Evolutionary conservation across 2,329 filamentous ascomycete genomes (phyloP).

Genomic region (Penicillium sclerotiorum): DNA sequence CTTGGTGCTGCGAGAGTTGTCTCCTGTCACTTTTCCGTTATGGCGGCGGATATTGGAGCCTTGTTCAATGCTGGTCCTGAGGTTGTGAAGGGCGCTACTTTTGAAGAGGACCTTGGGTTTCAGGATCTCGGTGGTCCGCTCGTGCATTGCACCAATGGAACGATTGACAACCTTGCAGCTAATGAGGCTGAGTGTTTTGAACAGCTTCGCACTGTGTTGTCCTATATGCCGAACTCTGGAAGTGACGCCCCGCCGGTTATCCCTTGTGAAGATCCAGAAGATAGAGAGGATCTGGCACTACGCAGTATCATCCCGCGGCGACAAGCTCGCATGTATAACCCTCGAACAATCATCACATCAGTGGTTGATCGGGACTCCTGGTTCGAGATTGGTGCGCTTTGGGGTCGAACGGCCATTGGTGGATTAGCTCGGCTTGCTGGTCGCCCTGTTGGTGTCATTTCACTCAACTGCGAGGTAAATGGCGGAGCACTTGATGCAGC

Average conservation of each 20-base stretch:
- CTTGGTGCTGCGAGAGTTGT: conserved; percentile 64
- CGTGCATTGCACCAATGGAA: conserved; percentile 67
- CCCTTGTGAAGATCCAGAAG: conserved; percentile 51
- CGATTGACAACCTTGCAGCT: conserved; percentile 65
- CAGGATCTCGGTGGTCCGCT: conserved; percentile 62
- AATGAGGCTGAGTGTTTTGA: conserved; percentile 65
- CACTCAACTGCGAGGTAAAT: conserved; percentile 63
- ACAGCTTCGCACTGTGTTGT: conserved; percentile 60
- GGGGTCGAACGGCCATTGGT: conserved; percentile 64
- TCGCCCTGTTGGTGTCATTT: conserved; percentile 61
- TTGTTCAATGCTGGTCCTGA: conserved; percentile 67
- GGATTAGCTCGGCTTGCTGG: conserved; percentile 63
- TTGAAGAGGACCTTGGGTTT: conserved; percentile 63
- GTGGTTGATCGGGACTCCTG: conserved; percentile 60
- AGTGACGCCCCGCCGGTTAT: conserved; percentile 56
- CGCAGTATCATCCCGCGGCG: conserved; percentile 61
- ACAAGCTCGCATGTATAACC: conserved; percentile 63
- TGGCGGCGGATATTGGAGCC: conserved; percentile 64
- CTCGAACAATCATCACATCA: conserved; percentile 58
- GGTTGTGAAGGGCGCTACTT: conserved; percentile 65
- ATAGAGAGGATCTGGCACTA: conserved; percentile 53
- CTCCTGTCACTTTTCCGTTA: conserved; percentile 66
- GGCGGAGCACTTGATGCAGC: conserved; percentile 63
- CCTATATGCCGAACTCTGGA: conserved; percentile 62
- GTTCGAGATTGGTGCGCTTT: conserved; percentile 66